A percentile compares a stretch with the other conserved stretches of the same genome.
These are phyloP conservation scores for Aegilops speltoides DNA, from an alignment of 176 grass and related monocot genomes.

Conservation along the genomic window DNA sequence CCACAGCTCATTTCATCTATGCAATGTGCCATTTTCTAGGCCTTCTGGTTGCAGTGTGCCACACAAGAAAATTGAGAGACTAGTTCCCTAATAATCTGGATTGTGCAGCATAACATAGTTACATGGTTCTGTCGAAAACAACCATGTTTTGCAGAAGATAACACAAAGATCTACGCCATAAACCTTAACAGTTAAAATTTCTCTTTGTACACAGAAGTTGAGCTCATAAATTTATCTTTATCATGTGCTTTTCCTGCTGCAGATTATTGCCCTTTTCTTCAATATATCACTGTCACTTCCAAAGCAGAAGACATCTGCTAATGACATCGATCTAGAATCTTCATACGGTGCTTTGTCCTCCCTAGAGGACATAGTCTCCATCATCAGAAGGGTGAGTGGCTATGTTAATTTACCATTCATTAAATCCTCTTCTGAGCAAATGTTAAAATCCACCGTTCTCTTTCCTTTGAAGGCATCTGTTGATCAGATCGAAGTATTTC, in stretches of 20 bases:
- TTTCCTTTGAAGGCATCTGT: slow-evolving; percentile 74
- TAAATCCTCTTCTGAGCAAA: slow-evolving; percentile 34
- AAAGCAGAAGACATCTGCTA: slow-evolving; percentile 67
- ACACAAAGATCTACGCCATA: not conserved
- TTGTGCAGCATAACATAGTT: not conserved
- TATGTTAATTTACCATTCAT: slow-evolving; percentile 29
- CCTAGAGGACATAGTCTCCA: slow-evolving; percentile 89
- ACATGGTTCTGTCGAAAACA: slow-evolving; percentile 30
- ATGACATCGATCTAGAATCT: slow-evolving; percentile 84
- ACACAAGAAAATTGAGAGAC: not conserved
- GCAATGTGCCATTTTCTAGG: not conserved
- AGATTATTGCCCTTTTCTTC: slow-evolving; percentile 95
- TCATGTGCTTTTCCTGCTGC: slow-evolving; percentile 9
- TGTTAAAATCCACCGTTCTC: slow-evolving; percentile 15
- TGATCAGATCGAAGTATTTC: slow-evolving; percentile 87
- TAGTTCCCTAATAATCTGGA: slow-evolving; percentile 3
- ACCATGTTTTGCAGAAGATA: slow-evolving; percentile 9
- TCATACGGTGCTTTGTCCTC: slow-evolving; percentile 88
- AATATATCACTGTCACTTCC: slow-evolving; percentile 91
- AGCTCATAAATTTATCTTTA: slow-evolving; percentile 23
- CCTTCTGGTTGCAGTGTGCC: not conserved
- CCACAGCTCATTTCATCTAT: slow-evolving; percentile 8
- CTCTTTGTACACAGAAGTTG: not conserved
- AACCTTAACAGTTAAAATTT: not conserved
- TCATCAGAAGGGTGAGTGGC: slow-evolving; percentile 76